Evolutionary conservation across 169 alveolate species (phyloP).

Genomic region (Cryptosporidium viatorum): DNA sequence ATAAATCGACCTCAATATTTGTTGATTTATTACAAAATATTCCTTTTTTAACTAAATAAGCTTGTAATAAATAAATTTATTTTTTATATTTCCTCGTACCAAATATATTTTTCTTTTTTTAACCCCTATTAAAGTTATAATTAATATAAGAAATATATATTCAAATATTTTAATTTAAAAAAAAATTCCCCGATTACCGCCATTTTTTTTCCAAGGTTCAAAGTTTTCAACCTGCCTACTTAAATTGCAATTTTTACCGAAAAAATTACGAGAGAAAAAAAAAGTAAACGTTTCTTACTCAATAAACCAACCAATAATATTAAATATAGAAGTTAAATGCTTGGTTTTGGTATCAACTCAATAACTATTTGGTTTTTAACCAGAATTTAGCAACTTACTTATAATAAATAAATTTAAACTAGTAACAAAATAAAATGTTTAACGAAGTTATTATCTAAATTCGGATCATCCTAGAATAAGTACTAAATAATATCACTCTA

Average conservation of each 20-base stretch:
- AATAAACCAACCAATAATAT: background rate
- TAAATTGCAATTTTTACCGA: background rate
- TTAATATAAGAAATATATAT: background rate
- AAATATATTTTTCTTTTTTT: background rate
- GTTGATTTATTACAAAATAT: background rate
- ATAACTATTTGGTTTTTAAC: background rate
- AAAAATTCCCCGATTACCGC: conserved; percentile 16
- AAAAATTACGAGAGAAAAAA: background rate
- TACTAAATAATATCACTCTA: too few species aligned
- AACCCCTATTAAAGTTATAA: background rate
- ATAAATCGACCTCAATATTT: background rate
- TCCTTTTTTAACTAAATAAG: background rate
- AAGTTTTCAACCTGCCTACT: conserved; percentile 10
- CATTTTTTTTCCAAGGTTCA: conserved; percentile 18
- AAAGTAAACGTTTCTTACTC: background rate
- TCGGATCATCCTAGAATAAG: background rate
- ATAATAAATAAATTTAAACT: background rate
- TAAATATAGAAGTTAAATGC: too few species aligned
- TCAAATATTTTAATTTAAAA: background rate
- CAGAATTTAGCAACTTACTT: too few species aligned
- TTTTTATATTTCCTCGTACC: background rate
- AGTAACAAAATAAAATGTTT: too few species aligned
- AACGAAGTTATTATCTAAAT: too few species aligned
- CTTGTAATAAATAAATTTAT: background rate
- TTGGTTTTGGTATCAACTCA: too few species aligned